phyloP scores from a whole-genome alignment of 2,329 filamentous ascomycete genomes.

The Verticillium zaregamsianum region DNA sequence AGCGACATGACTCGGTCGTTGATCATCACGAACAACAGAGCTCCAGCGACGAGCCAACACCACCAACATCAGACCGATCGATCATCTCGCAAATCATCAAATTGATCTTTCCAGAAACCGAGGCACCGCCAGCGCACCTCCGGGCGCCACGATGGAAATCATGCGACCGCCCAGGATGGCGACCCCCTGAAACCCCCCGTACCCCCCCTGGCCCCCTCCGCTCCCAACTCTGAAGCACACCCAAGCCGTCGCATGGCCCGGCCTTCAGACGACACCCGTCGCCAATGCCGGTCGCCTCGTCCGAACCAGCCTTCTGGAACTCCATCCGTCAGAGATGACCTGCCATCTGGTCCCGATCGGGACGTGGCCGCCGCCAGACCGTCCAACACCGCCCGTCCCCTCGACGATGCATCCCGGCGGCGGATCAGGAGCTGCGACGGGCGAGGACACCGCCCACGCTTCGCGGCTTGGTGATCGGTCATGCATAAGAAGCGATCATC shows the following conservation, averaged over 20 bases:
- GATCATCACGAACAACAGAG: too few relatives aligned
- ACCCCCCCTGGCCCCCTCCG: not conserved
- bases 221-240: not conserved
- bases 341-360: conserved; percentile 2
- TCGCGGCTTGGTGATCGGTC: not conserved
- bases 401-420: not conserved
- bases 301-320: not conserved
- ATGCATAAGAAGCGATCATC: not conserved
- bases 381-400: not conserved
- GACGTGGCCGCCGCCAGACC: not conserved
- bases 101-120: not conserved
- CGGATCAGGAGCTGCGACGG: not conserved
- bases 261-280: not conserved
- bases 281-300: not conserved
- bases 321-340: not conserved
- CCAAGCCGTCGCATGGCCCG: not conserved
- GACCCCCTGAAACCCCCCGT: not conserved
- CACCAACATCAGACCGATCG: not conserved
- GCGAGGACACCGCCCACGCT: not conserved
- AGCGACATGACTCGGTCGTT: too few relatives aligned
- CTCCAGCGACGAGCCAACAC: too few relatives aligned
- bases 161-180: not conserved
- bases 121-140: not conserved
- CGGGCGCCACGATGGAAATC: not conserved
- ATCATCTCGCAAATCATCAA: not conserved